Evolutionary conservation across 257 asterid species (phyloP), one percentile per base, ranked within the genome.

Genomic region (Penstemon barbatus): DNA sequence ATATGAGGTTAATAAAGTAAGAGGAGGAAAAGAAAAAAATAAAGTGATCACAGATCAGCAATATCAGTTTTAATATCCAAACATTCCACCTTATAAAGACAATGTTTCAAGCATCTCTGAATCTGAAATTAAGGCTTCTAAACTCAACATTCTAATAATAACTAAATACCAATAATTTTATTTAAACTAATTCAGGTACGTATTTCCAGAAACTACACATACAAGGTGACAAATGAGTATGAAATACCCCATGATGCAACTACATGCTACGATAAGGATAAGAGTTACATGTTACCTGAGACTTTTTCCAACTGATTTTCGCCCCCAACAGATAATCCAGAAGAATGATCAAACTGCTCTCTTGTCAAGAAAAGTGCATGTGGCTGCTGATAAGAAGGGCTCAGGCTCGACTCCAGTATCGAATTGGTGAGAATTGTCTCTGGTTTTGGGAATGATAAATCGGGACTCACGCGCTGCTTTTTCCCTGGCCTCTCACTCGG

Each of bases 401-500:
- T 79, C 77, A 80, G 68, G 82, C 83, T 78, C 19, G 93, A 82
- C 73, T 82, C 86, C 41, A 86, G 74, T 48, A 88, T 68, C 40
- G 86, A 88, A 57, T 76, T 91, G 40, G 84, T 57, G 69, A 82
- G 82, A 66, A 69, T 65, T 82, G 61, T 71, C 65, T 80, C 87
- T 8, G 83, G 78, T 69, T 87, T 70, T 5, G 81, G 48, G 57
- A 83, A 82, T 37, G 75, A 73, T 54, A 62, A 77, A 66, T 77
- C 82, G 53, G 73, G 51, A 74, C 70, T 64, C 12, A 76, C 67
- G 0, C 89, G 81, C 15, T 76, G 89, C 80, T 74, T 84, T 73
- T 90, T 88, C 51, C 76, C 76, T 6, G 84, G 79, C 76, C 91
- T 86, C 57, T 75, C 88, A 5, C 72, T 74, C 3, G 86, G 83